Percentiles rank a stretch among this genome's conserved stretches.
Evolutionary conservation across 768 basidiomycete species (phyloP).

Genomic region (Lactarius deliciosus): DNA sequence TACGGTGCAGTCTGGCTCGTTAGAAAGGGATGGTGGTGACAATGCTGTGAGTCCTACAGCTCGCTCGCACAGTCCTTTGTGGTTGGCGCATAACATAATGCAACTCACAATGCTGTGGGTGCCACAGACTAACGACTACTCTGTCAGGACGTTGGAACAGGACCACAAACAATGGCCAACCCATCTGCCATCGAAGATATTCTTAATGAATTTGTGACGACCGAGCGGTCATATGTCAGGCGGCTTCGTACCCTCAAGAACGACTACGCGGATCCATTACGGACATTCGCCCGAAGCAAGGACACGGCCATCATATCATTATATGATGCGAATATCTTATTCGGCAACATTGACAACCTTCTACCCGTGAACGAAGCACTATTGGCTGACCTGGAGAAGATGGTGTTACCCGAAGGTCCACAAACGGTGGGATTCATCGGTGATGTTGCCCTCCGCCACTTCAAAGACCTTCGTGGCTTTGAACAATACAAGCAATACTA

Average conservation of each 20-base stretch:
- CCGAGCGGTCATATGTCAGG: slow-evolving; percentile 86
- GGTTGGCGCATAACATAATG: not conserved
- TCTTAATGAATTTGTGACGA: slow-evolving; percentile 83
- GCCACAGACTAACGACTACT: not conserved
- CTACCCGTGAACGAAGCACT: slow-evolving; percentile 89
- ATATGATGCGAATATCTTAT: slow-evolving; percentile 91
- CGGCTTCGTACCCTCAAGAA: slow-evolving; percentile 79
- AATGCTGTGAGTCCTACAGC: slow-evolving; percentile 31
- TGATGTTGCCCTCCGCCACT: slow-evolving; percentile 83
- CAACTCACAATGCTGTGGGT: not conserved
- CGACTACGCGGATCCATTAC: slow-evolving; percentile 89
- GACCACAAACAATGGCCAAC: slow-evolving; percentile 61
- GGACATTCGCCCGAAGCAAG: slow-evolving; percentile 79
- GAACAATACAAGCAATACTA: slow-evolving; percentile 93
- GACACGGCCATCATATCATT: slow-evolving; percentile 83
- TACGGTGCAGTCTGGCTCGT: slow-evolving; percentile 44
- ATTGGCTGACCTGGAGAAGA: slow-evolving; percentile 76
- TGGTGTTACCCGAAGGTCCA: slow-evolving; percentile 61
- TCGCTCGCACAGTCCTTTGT: not conserved
- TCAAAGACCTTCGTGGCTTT: slow-evolving; percentile 80
- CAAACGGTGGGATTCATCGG: slow-evolving; percentile 66
- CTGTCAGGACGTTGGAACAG: slow-evolving; percentile 34
- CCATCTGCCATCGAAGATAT: slow-evolving; percentile 66
- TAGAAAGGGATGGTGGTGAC: slow-evolving; percentile 36
- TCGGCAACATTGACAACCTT: slow-evolving; percentile 90